A percentile compares a stretch with the other conserved stretches of the same genome.
Evolutionary conservation across 352 stramenopile species (phyloP).

Genomic region (Lagenidium sp.): DNA sequence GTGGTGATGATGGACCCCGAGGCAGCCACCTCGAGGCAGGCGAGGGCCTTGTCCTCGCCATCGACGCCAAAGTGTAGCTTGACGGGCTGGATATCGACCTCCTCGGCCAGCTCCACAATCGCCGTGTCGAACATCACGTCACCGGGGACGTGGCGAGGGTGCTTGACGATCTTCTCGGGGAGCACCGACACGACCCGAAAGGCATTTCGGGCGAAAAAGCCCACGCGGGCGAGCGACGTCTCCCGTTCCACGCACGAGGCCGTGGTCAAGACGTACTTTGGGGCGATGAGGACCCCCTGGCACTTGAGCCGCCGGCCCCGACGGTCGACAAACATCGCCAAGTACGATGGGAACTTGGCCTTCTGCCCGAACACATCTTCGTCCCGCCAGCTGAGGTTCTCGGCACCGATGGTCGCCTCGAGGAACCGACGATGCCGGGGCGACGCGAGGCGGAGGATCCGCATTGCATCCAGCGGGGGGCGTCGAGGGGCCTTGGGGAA

Average conservation of each 20-base stretch:
- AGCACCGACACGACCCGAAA: background rate
- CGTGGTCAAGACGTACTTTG: slow-evolving; percentile 23
- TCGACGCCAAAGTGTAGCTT: background rate
- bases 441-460: slow-evolving; percentile 6
- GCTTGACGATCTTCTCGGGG: background rate
- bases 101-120: background rate
- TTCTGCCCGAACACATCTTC: slow-evolving; percentile 11
- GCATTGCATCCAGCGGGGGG: background rate
- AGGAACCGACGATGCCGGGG: slow-evolving; percentile 5
- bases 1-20: background rate
- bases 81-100: slow-evolving; percentile 1
- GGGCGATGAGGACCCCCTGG: slow-evolving; percentile 21
- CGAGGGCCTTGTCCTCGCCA: background rate
- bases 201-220: background rate
- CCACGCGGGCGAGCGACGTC: background rate
- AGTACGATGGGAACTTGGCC: slow-evolving; percentile 11
- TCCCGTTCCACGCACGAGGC: slow-evolving; percentile 13
- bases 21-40: slow-evolving; percentile 1
- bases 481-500: no score
- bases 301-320: slow-evolving; percentile 1
- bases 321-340: slow-evolving; percentile 5
- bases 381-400: slow-evolving; percentile 3
- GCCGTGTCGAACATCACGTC: background rate
- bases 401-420: background rate
- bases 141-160: background rate